These are phyloP conservation scores for Atkinsonella hypoxylon DNA, from an alignment of 2,329 filamentous ascomycete genomes.

Conservation along the genomic window DNA sequence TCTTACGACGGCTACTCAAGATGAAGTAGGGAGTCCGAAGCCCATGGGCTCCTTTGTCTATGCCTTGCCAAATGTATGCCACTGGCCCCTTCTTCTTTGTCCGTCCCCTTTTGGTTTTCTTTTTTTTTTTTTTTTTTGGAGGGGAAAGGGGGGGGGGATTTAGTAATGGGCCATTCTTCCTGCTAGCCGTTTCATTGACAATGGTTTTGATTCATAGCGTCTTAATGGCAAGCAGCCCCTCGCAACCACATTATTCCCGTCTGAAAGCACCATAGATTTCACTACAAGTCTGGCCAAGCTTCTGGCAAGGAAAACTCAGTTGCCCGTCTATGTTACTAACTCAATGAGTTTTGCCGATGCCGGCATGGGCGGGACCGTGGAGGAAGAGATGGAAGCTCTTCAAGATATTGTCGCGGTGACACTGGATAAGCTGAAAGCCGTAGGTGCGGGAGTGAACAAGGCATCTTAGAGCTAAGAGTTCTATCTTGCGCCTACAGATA, in stretches of 20 bases:
- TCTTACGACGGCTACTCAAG: slow-evolving; percentile 44
- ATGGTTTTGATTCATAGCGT: slow-evolving; percentile 23
- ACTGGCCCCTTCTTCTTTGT: too few species aligned
- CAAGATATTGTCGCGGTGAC: slow-evolving; percentile 61
- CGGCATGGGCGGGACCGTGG: slow-evolving; percentile 67
- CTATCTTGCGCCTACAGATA: too few species aligned
- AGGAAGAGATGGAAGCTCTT: slow-evolving; percentile 91
- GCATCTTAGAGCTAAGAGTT: too few species aligned
- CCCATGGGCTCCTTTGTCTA: slow-evolving; percentile 86
- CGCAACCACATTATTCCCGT: slow-evolving; percentile 67
- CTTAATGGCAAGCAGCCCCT: slow-evolving; percentile 50
- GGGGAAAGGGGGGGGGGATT: too few species aligned
- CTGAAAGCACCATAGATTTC: slow-evolving; percentile 72
- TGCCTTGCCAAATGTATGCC: slow-evolving; percentile 69
- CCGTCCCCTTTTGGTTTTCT: too few species aligned
- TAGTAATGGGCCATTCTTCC: too few species aligned
- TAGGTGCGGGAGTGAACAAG: slow-evolving; percentile 5
- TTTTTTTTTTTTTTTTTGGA: background rate
- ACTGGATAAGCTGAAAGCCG: slow-evolving; percentile 16
- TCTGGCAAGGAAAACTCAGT: slow-evolving; percentile 57
- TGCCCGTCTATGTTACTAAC: slow-evolving; percentile 82
- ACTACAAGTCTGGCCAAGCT: slow-evolving; percentile 75
- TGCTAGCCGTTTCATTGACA: background rate
- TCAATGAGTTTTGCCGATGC: slow-evolving; percentile 67
- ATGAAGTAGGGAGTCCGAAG: slow-evolving; percentile 36